Percentiles rank a stretch among this genome's conserved stretches.
These are phyloP conservation scores for Brasilioporus rufonigricans DNA, from an alignment of 768 basidiomycete genomes.

Conservation along the genomic window DNA sequence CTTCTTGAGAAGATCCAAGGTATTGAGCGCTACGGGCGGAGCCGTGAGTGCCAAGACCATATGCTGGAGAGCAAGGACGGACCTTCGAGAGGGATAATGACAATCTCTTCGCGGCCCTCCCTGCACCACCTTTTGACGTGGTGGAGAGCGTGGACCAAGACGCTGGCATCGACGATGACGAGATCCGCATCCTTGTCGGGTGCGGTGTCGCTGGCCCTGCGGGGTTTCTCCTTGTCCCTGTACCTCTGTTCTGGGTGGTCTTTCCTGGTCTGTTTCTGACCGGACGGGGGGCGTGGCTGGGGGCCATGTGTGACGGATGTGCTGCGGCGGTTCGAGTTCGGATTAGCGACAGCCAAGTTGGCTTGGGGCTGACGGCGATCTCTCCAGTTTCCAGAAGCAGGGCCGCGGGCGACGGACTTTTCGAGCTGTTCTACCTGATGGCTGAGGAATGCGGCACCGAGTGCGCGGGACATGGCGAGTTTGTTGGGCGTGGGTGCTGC, in stretches of 20 bases:
- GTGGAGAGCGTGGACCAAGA: constrained; percentile 72
- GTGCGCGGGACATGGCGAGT: constrained; percentile 80
- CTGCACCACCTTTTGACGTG: constrained; percentile 83
- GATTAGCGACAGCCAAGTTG: constrained; percentile 12
- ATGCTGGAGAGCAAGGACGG: constrained; percentile 18
- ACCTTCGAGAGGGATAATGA: constrained; percentile 92
- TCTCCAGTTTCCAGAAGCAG: constrained; percentile 61
- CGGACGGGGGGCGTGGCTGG: constrained; percentile 25
- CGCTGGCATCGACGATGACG: constrained; percentile 78
- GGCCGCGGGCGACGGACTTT: constrained; percentile 59
- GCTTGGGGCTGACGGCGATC: constrained; percentile 38
- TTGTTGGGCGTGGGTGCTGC: constrained; percentile 45
- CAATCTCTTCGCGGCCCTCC: constrained; percentile 70
- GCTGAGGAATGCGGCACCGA: constrained; percentile 83
- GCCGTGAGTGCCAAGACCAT: constrained; percentile 7
- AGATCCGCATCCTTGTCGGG: constrained; percentile 66
- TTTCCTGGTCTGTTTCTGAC: constrained; percentile 24
- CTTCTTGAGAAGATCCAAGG: constrained; percentile 90
- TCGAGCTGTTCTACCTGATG: constrained; percentile 90
- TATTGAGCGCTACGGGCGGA: constrained; percentile 68
- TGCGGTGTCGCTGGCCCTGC: constrained; percentile 28
- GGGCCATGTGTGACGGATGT: constrained; percentile 7
- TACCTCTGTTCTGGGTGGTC: constrained; percentile 17
- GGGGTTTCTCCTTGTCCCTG: constrained; percentile 19
- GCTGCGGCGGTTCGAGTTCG: constrained; percentile 20